phyloP scores from a whole-genome alignment of 345 rosid genomes.

The Boechera stricta region DNA sequence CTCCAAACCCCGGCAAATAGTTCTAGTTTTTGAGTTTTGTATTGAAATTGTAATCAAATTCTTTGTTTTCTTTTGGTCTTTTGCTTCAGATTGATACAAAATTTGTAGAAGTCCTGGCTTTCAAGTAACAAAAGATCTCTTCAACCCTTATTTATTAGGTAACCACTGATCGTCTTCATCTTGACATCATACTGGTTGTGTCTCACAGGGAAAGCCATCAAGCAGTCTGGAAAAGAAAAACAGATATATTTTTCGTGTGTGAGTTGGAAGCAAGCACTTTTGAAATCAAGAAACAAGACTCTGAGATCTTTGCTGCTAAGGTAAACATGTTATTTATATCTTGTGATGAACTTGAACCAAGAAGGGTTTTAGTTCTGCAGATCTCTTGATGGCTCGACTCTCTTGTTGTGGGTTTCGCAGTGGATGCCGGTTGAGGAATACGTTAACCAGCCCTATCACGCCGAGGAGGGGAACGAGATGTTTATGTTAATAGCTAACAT shows the following conservation, averaged over 20 bases:
- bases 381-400: not conserved
- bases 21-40: not conserved
- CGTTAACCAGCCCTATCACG: slow-evolving; percentile 57
- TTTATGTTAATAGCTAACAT: slow-evolving; percentile 58
- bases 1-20: too few species aligned
- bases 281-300: slow-evolving; percentile 55
- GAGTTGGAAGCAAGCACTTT: slow-evolving; percentile 51
- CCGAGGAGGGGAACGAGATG: slow-evolving; percentile 34
- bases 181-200: not conserved
- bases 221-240: slow-evolving; percentile 52
- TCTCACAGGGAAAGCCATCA: slow-evolving; percentile 63
- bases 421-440: slow-evolving; percentile 80
- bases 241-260: slow-evolving; percentile 63
- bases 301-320: slow-evolving; percentile 65
- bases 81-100: slow-evolving; percentile 55
- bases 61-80: not conserved
- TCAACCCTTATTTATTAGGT: not conserved
- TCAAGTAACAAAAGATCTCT: slow-evolving; percentile 49
- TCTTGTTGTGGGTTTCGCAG: slow-evolving; percentile 42
- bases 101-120: slow-evolving; percentile 63
- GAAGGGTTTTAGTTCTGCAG: not conserved
- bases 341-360: not conserved
- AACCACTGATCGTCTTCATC: not conserved
- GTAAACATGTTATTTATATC: slow-evolving; percentile 31
- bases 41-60: not conserved